phyloP scores from a whole-genome alignment of 208 protist genomes.

The Herpetomonas samuelpessoai region DNA sequence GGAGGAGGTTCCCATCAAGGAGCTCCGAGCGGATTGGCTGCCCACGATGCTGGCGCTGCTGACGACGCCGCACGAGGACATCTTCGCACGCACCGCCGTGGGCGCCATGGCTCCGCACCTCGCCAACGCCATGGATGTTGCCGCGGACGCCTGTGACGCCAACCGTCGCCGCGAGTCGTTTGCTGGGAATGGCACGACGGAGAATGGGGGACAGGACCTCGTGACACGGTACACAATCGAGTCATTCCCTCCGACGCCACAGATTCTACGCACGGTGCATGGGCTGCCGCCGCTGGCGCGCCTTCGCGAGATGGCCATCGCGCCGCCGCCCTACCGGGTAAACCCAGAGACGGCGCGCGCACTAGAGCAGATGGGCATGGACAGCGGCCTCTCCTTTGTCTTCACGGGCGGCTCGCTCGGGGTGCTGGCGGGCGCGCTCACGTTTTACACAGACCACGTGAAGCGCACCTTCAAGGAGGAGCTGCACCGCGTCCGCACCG shows the following conservation, averaged over 20 bases:
- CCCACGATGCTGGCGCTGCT: constrained; percentile 41
- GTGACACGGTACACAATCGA: constrained; percentile 32
- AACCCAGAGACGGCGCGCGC: constrained; percentile 11
- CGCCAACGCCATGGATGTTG: constrained; percentile 16
- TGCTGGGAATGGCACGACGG: too few relatives aligned
- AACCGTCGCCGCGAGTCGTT: constrained; percentile 24
- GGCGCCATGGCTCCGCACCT: constrained; percentile 11
- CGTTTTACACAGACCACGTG: constrained; percentile 39
- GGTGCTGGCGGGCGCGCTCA: constrained; percentile 47
- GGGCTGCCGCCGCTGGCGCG: constrained; percentile 18
- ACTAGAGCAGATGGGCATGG: constrained; percentile 22
- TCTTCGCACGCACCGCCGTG: constrained; percentile 18
- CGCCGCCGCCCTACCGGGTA: constrained; percentile 32
- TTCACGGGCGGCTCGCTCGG: constrained; percentile 62
- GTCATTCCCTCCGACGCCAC: constrained; percentile 14
- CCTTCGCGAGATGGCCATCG: constrained; percentile 38
- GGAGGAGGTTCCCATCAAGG: constrained; percentile 59
- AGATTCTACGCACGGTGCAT: background rate
- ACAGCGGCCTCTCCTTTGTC: constrained; percentile 28
- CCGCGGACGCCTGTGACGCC: constrained; percentile 29
- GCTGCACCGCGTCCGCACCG: background rate
- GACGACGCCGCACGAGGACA: constrained; percentile 28
- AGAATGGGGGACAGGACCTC: too few relatives aligned
- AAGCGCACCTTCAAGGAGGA: constrained; percentile 21
- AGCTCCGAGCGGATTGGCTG: constrained; percentile 61